Evolutionary conservation across 2,329 filamentous ascomycete species (phyloP).

Genomic region (Oidium heveae): DNA sequence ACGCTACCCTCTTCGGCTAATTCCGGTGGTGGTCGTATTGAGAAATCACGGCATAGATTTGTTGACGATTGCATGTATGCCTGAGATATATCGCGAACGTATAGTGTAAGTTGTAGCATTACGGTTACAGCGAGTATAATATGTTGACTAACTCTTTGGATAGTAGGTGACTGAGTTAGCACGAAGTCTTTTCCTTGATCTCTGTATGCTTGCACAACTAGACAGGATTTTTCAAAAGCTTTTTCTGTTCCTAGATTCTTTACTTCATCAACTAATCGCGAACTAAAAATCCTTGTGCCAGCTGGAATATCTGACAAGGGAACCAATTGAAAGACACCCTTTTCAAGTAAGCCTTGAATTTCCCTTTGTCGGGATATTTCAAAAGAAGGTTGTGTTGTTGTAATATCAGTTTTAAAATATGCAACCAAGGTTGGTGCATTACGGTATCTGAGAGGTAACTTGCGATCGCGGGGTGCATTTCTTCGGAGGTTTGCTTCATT

Average conservation of each 20-base stretch:
- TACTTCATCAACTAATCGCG: conserved; percentile 4
- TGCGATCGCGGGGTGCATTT: no score
- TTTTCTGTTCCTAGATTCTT: conserved; percentile 2
- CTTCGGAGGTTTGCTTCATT: no score
- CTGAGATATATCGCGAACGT: neutral
- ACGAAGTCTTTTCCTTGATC: neutral
- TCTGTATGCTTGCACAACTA: conserved; percentile 3
- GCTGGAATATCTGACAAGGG: neutral
- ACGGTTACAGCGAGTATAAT: neutral
- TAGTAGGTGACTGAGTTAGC: neutral
- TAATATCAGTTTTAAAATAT: neutral
- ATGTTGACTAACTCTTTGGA: no score
- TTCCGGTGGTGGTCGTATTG: neutral
- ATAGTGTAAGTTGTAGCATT: neutral
- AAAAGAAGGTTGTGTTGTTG: neutral
- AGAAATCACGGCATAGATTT: neutral
- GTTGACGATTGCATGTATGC: neutral
- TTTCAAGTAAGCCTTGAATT: neutral
- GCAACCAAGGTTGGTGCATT: neutral
- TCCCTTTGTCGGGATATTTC: neutral
- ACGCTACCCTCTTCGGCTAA: neutral
- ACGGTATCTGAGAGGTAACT: no score
- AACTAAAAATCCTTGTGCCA: conserved; percentile 2
- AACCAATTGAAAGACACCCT: neutral
- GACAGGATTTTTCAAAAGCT: conserved; percentile 1